Base-by-base conservation (phyloP, 768 basidiomycete species). In the Xerocomus brunneocitrinus region DNA sequence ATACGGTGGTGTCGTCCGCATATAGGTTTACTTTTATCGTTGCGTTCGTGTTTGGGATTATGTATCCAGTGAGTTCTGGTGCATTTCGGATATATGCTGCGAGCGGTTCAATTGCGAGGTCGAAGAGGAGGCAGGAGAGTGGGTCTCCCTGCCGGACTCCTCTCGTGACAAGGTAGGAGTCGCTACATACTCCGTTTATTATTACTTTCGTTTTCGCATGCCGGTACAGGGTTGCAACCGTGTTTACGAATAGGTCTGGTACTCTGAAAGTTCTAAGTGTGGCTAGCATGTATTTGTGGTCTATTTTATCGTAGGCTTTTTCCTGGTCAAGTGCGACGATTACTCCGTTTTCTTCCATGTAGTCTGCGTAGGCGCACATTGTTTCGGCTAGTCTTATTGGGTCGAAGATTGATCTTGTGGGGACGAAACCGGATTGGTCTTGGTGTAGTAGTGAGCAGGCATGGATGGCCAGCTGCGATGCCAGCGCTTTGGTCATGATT, bases 361-460 rank as follows among this genome's bases (percentile, higher is more conserved):
- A 62, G 40, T 50, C 40, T 4, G 49, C 13, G n/a, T 50, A 43
- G 0, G 63, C 31, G 0, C 69, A 62, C 24, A 74, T 61, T 2
- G 59, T 8, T 30, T 67, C 54, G 0, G 62, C 46, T 0, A 74
- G 62, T 5, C 60, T 40, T 0, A 63, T 71, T 0, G 73, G 71
- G 63, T 76, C 65, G 0, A 49, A 53, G 12, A 77, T 73, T 0
- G 52, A 47, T 28, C 73, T 22, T 0, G 65, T 67, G 8, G 49
- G 58, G 0, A 77, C 60, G 38, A 77, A 77, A 0, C 76, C 75
- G 2, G 74, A 68, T 57, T 76, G 74, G 60, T 71, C 59, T 5
- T 3, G 16, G 51, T 78, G 71, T 0, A 77, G 62, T 0, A 14
- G 0, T 47, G 47, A 0, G 55, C 59, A 5, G 53, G 30, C 40